Evolutionary conservation across 768 basidiomycete genomes (phyloP), one percentile per base, ranked within the genome.

Genomic region (Infundibulicybe gibba): DNA sequence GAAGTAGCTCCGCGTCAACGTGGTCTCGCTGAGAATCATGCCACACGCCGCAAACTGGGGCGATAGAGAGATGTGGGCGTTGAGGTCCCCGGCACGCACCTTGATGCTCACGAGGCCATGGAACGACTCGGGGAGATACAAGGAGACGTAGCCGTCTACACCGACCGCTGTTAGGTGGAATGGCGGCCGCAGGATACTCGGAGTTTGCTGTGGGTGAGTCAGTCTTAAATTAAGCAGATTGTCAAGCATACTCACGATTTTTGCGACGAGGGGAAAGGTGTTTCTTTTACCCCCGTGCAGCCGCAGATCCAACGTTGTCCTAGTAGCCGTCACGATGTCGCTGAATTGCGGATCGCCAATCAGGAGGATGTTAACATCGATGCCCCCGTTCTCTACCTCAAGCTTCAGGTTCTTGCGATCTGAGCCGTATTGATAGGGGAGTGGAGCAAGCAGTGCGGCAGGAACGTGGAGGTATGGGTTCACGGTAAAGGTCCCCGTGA

Each of bases 111-210:
- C 54, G 3, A 70, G 66, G 0, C 74, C 75, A 37, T 63, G 66
- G 57, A 75, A 73, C 6, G 74, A 69, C 13, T 59, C 58, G 19
- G 75, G 75, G 11, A 77, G 61, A 32, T 69, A 62, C 6, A 77
- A 58, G 38, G 60, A 56, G 43, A 63, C 44, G 54, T 62, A 58
- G 37, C 65, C 55, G 58, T 71, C 42, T 51, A 63, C 40, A 9
- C 60, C 58, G 4, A 56, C 49, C 0, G 67, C 65, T 47, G 54
- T 48, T 1, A 69, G 48, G 34, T 67, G 62, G 39, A 72, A 64
- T 1, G 70, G 67, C 3, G 62, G 63, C 2, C 72, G 64, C 3
- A 51, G 25, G 25, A 25, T 60, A 10, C 56, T 57, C 1, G 70
- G 67, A 1, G 69, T 71, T 46, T 70, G 65, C 70, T 74, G 44